These are phyloP conservation scores for Carallia brachiata DNA, from an alignment of 345 rosid species.

Conservation along the genomic window DNA sequence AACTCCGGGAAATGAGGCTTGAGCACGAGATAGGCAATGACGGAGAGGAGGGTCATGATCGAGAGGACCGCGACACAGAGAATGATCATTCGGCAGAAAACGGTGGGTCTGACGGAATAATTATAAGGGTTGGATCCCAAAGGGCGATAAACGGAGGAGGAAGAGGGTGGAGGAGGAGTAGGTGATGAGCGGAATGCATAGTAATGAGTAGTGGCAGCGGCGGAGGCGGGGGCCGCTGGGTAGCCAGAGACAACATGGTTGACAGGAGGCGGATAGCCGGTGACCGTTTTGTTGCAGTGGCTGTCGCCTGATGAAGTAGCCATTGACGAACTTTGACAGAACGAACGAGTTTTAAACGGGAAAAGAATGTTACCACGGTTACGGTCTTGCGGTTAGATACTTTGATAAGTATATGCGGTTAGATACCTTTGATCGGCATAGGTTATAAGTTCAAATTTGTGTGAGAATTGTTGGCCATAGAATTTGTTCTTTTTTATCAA, in stretches of 20 bases:
- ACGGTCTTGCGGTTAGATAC: too few species aligned
- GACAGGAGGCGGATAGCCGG: constrained; percentile 10
- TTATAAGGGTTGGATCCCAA: neutral
- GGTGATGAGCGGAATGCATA: constrained; percentile 5
- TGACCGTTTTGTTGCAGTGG: constrained; percentile 1
- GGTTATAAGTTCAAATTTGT: too few species aligned
- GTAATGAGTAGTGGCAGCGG: neutral
- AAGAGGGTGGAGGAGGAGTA: neutral
- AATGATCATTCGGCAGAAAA: constrained; percentile 7
- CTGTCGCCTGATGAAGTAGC: constrained; percentile 2
- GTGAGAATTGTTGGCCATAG: too few species aligned
- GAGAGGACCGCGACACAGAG: neutral
- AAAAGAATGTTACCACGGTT: too few species aligned
- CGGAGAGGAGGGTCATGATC: neutral
- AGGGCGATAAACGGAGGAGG: neutral
- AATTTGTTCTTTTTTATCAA: too few species aligned
- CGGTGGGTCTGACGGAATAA: neutral
- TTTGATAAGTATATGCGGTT: too few species aligned
- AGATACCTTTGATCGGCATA: too few species aligned
- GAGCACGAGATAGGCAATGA: neutral
- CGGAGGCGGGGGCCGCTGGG: neutral
- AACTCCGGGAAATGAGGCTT: constrained; percentile 1
- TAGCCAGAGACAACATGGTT: constrained; percentile 8
- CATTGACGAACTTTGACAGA: too few species aligned
- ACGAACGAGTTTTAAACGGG: too few species aligned